Evolutionary conservation across 805 yeast genomes (phyloP).

Genomic region (Cyberlindnera lachancei): DNA sequence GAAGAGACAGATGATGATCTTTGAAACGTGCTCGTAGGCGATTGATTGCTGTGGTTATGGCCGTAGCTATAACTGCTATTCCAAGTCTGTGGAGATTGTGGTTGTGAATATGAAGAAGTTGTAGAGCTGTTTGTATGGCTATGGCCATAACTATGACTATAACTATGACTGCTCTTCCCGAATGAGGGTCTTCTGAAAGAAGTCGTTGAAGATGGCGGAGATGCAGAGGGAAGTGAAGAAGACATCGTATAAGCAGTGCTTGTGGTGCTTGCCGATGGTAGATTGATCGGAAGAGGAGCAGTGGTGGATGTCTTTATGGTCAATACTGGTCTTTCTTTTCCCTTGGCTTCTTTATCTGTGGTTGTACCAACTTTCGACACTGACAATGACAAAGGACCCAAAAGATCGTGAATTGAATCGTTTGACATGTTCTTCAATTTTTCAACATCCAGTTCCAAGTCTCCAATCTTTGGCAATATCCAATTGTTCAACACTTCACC

Average conservation of each 20-base stretch:
- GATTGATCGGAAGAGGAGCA: slow-evolving; percentile 19
- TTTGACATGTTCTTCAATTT: slow-evolving; percentile 8
- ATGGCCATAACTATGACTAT: no score
- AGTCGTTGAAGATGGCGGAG: neutral
- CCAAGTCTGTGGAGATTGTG: no score
- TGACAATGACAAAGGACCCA: slow-evolving; percentile 19
- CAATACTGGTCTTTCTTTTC: slow-evolving; percentile 8
- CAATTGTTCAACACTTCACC: slow-evolving; percentile 23
- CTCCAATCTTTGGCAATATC: slow-evolving; percentile 24
- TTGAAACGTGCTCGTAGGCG: no score
- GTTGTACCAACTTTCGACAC: no score
- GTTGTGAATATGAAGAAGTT: no score
- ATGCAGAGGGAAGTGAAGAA: neutral
- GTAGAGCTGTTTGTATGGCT: no score
- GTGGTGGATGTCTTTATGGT: slow-evolving; percentile 18
- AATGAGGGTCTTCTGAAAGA: no score
- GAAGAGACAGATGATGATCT: no score
- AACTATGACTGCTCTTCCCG: no score
- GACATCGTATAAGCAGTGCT: neutral
- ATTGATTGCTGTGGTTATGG: no score
- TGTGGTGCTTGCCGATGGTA: neutral
- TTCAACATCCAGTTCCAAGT: slow-evolving; percentile 20
- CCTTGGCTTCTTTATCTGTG: slow-evolving; percentile 8
- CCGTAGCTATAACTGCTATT: no score
- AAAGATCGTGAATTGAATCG: slow-evolving; percentile 16